Evolutionary conservation across 1,284 basidiomycete genomes (phyloP).

Genomic region (Sanghuangporus sanghuang): DNA sequence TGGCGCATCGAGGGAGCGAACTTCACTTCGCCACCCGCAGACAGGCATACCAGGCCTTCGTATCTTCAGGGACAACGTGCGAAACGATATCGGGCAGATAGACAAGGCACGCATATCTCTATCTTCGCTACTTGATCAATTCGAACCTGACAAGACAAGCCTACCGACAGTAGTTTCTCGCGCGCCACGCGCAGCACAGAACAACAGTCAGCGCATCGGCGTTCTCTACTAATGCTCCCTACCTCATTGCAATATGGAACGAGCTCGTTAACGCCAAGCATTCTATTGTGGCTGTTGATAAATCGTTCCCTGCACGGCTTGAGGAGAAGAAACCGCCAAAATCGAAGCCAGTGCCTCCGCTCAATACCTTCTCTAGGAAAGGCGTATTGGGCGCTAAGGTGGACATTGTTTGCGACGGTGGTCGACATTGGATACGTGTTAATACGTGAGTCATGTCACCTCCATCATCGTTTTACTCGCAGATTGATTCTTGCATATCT

Average conservation of each 20-base stretch:
- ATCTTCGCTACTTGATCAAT: background rate
- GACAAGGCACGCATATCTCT: slow-evolving; percentile 7
- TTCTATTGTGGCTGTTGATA: slow-evolving; percentile 57
- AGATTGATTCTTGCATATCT: background rate
- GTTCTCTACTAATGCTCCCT: slow-evolving; percentile 66
- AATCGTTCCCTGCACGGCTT: slow-evolving; percentile 34
- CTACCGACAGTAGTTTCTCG: slow-evolving; percentile 10
- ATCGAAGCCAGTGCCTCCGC: slow-evolving; percentile 18
- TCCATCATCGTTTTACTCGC: background rate
- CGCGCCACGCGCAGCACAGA: background rate
- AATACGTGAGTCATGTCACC: slow-evolving; percentile 65
- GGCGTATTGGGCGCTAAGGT: slow-evolving; percentile 56
- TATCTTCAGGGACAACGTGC: slow-evolving; percentile 8
- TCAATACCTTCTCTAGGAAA: slow-evolving; percentile 22
- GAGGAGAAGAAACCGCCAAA: background rate
- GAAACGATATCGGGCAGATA: slow-evolving; percentile 8
- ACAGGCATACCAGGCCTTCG: slow-evolving; percentile 9
- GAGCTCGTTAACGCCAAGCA: slow-evolving; percentile 56
- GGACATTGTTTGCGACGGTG: slow-evolving; percentile 73
- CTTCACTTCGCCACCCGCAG: background rate
- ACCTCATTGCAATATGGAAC: slow-evolving; percentile 73
- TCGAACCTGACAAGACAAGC: background rate
- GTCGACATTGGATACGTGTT: slow-evolving; percentile 71
- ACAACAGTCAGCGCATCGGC: slow-evolving; percentile 17
- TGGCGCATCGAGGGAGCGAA: background rate